These are phyloP conservation scores for Nitzschia sp. DNA, from an alignment of 108 stramenopile species.

Conservation along the genomic window DNA sequence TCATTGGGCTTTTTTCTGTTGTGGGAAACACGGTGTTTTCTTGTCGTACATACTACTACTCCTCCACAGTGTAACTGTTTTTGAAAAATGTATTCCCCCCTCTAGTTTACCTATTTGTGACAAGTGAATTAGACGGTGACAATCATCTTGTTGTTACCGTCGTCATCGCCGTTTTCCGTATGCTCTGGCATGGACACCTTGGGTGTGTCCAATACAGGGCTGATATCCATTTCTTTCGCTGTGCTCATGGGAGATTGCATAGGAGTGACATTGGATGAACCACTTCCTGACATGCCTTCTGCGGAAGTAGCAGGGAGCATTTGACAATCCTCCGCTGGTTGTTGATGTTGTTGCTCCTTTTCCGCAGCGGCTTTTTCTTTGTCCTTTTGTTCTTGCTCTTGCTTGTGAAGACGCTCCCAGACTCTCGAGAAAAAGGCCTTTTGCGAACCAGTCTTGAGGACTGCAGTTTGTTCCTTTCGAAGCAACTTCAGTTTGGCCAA, in stretches of 20 bases:
- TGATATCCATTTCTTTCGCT: constrained; percentile 2
- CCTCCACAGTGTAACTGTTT: neutral
- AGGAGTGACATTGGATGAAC: neutral
- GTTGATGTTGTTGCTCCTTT: constrained; percentile 3
- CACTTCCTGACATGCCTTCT: constrained; percentile 8
- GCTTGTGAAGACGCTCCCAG: constrained; percentile 74
- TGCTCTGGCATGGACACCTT: constrained; percentile 7
- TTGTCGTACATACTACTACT: too few relatives aligned
- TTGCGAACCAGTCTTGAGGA: constrained; percentile 80
- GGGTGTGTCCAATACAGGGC: constrained; percentile 10
- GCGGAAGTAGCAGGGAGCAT: constrained; percentile 4
- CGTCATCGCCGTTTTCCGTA: constrained; percentile 18
- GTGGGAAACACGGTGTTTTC: too few relatives aligned
- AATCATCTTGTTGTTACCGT: neutral
- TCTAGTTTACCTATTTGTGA: neutral
- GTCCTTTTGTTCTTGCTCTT: constrained; percentile 24
- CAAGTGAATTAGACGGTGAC: neutral
- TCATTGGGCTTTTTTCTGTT: too few relatives aligned
- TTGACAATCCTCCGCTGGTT: constrained; percentile 8
- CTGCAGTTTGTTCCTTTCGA: constrained; percentile 80
- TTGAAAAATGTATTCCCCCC: neutral
- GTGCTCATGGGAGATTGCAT: constrained; percentile 18
- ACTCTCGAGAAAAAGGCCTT: constrained; percentile 86
- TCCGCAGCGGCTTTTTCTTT: neutral
- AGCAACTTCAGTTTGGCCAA: constrained; percentile 70